Conservation (phyloP, 768 basidiomycete species). For the Cytidiella melzeri region DNA sequence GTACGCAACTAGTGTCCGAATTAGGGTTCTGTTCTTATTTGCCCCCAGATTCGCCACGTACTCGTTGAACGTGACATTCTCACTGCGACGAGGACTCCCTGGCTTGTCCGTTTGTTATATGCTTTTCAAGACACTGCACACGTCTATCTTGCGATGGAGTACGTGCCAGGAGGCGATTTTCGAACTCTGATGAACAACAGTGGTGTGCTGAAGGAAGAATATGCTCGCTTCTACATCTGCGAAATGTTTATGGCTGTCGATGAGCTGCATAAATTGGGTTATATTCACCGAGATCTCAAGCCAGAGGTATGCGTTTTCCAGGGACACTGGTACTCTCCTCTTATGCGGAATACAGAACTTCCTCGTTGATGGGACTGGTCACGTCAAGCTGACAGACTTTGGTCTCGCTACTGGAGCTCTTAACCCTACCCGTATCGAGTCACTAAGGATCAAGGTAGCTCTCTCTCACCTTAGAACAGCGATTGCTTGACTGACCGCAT, state of each 20-base stretch:
- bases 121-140: constrained; percentile 92
- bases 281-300: constrained; percentile 97
- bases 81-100: constrained; percentile 94
- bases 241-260: constrained; percentile 97
- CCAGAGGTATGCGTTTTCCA: constrained; percentile 66
- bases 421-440: constrained; percentile 92
- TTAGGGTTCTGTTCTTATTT: background rate
- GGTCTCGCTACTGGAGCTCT: constrained; percentile 95
- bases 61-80: constrained; percentile 97
- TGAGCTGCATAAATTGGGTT: constrained; percentile 94
- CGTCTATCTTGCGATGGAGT: constrained; percentile 99
- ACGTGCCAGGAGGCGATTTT: constrained; percentile 98
- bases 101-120: constrained; percentile 91
- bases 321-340: background rate
- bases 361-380: constrained; percentile 89
- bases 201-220: constrained; percentile 94
- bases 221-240: constrained; percentile 93
- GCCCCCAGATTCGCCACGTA: constrained; percentile 83
- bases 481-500: too few species aligned
- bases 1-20: constrained; percentile 29
- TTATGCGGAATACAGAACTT: constrained; percentile 63
- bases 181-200: constrained; percentile 96
- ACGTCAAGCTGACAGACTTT: constrained; percentile 97
- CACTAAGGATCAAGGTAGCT: constrained; percentile 81
- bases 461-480: background rate